A percentile compares a stretch with the other conserved stretches of the same genome.
Evolutionary conservation across 2,329 filamentous ascomycete species (phyloP).

Genomic region (Pseudogymnoascus sp.): DNA sequence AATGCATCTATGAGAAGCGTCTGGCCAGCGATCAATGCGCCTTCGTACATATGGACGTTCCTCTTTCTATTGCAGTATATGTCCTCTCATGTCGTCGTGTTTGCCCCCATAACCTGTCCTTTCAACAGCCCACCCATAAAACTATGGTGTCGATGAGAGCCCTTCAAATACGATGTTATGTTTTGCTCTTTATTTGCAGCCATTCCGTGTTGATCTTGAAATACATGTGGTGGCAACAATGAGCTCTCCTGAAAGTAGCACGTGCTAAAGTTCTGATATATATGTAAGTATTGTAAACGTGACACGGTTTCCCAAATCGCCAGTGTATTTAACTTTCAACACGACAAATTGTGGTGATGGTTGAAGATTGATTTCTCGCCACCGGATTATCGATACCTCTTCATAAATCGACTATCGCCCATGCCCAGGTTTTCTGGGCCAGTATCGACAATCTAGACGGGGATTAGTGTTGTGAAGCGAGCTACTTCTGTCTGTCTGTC

Average conservation of each 20-base stretch:
- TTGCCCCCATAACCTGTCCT: background rate
- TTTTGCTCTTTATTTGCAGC: background rate
- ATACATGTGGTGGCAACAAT: background rate
- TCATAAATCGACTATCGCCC: background rate
- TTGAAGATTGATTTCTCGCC: background rate
- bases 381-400: background rate
- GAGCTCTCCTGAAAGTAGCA: background rate
- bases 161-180: background rate
- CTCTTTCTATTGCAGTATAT: background rate
- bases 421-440: background rate
- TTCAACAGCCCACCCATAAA: background rate
- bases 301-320: constrained; percentile 4
- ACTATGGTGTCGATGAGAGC: background rate
- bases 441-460: constrained; percentile 4
- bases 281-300: background rate
- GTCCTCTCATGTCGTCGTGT: background rate
- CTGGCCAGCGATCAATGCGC: constrained; percentile 5
- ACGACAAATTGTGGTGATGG: background rate
- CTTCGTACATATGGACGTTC: background rate
- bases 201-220: background rate
- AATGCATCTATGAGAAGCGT: constrained; percentile 6
- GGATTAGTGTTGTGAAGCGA: constrained; percentile 2
- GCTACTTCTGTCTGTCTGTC: background rate
- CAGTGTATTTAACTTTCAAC: background rate
- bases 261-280: constrained; percentile 3